These are phyloP conservation scores for Apiotrichum akiyoshidainum DNA, from an alignment of 1,284 basidiomycete genomes.

Conservation along the genomic window DNA sequence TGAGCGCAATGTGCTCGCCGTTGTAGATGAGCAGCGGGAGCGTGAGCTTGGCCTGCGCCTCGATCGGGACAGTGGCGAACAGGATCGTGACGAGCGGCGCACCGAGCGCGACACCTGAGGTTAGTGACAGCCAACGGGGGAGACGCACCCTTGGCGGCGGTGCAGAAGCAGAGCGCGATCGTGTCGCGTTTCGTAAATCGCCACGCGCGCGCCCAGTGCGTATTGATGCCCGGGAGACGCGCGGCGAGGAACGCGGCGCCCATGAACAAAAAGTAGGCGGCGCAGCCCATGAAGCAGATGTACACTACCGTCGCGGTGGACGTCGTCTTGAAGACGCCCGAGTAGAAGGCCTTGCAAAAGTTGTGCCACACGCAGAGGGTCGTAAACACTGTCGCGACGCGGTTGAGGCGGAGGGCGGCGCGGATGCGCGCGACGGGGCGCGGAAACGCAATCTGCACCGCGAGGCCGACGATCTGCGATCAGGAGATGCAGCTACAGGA, in stretches of 20 bases:
- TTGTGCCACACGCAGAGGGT: slow-evolving; percentile 18
- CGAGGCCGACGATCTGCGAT: slow-evolving; percentile 11
- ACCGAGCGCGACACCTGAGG: slow-evolving; percentile 23
- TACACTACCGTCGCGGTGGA: slow-evolving; percentile 36
- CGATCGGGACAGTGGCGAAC: slow-evolving; percentile 10
- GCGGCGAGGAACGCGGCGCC: slow-evolving; percentile 22
- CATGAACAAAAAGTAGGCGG: slow-evolving; percentile 18
- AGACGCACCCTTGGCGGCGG: slow-evolving; percentile 24
- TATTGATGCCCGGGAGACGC: slow-evolving; percentile 20
- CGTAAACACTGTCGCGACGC: slow-evolving; percentile 9
- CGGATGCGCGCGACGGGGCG: slow-evolving; percentile 2
- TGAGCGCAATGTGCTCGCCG: slow-evolving; percentile 12
- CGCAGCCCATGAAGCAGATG: slow-evolving; percentile 33
- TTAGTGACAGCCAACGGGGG: too few relatives aligned
- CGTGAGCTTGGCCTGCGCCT: slow-evolving; percentile 9
- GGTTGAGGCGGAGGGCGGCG: slow-evolving; percentile 1
- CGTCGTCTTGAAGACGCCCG: slow-evolving; percentile 33
- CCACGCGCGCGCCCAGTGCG: slow-evolving; percentile 12
- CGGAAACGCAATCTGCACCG: slow-evolving; percentile 9
- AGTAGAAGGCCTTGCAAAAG: slow-evolving; percentile 44
- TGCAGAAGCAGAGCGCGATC: slow-evolving; percentile 27
- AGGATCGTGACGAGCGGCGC: slow-evolving; percentile 26
- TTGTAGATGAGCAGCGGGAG: slow-evolving; percentile 12
- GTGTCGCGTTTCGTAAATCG: slow-evolving; percentile 23
- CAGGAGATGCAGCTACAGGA: background rate